Base-by-base conservation (phyloP, 2,329 filamentous ascomycete genomes). In the Aspergillus oerlinghausenensis region DNA sequence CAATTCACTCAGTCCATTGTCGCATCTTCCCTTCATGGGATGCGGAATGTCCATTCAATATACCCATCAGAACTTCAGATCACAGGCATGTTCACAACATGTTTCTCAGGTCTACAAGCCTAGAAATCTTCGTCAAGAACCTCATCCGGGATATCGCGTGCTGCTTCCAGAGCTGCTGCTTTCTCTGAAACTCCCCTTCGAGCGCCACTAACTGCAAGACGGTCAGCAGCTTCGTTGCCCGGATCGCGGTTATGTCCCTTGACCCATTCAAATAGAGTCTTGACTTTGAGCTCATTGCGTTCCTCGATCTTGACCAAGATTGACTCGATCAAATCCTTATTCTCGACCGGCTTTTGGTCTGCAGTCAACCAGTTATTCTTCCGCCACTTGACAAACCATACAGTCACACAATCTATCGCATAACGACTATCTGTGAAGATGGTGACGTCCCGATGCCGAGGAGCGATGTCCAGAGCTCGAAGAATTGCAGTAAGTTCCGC, bases 381-480 rank as follows among this genome's bases (percentile, higher is more conserved):
- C 61, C 84, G 79, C 94, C 94, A 97, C 55, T 82, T 86, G 23
- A 76, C 73, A 67, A 86, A 92, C 93, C 94, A 99, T 48, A 86
- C 82, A 0, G 88, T 96, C 26, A 92, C 85, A 68, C 93, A 97
- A 63, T 92, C 88, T 73, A 97, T 96, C 1, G 90, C 83, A 75
- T 97, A 97, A 67, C 87, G 86, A 73, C 89, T 94, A 75, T 99
- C 94, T n/a, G 87, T 92, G 70, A 87, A 83, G 63, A 99, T 95
- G 55, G 86, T 82, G 11, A 95, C 82, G 58, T 85, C 80, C 56
- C 88, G 82, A 56, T 87, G 80, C 17, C 83, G 75, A 0, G 89
- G 87, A 1, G 87, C 85, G 49, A 88, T 83, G 67, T 97, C 86
- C 23, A 97, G 80, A 0, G 92, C 92, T 56, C 92, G 88, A 29